Percentiles rank a stretch among this genome's conserved stretches.
Conservation (phyloP, 768 basidiomycete species). For the Suillus brevipes region DNA sequence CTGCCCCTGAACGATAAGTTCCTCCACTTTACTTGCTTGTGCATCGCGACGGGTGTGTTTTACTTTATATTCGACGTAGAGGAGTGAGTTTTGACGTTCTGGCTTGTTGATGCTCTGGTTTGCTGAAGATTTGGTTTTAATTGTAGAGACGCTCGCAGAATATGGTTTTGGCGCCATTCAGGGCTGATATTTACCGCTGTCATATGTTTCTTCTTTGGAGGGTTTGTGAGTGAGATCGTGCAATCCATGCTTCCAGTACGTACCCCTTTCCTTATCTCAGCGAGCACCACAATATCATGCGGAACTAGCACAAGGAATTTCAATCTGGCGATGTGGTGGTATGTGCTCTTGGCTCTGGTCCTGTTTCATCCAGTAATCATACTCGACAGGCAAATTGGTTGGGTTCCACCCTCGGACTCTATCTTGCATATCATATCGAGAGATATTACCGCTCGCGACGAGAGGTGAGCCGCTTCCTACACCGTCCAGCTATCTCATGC, state of each 20-base stretch:
- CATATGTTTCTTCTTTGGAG: constrained; percentile 78
- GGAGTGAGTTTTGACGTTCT: constrained; percentile 54
- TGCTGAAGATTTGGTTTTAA: constrained; percentile 1
- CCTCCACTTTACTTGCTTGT: constrained; percentile 76
- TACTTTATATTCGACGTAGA: constrained; percentile 89
- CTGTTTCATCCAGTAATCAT: constrained; percentile 13
- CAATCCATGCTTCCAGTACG: constrained; percentile 74
- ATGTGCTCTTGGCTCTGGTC: constrained; percentile 24
- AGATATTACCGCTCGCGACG: constrained; percentile 74
- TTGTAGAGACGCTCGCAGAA: constrained; percentile 66
- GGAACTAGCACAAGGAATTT: constrained; percentile 63
- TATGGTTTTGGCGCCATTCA: constrained; percentile 86
- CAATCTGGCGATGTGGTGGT: constrained; percentile 74
- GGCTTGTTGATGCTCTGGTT: too few species aligned
- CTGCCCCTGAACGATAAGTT: constrained; percentile 79
- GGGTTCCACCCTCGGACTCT: constrained; percentile 71
- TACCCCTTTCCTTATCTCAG: constrained; percentile 14
- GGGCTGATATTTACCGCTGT: constrained; percentile 66
- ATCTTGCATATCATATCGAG: constrained; percentile 66
- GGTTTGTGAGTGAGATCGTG: constrained; percentile 78
- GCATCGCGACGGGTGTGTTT: constrained; percentile 73
- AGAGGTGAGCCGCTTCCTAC: constrained; percentile 50
- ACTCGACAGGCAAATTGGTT: constrained; percentile 68
- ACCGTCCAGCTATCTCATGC: neutral
- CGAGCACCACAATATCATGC: constrained; percentile 8